phyloP scores from a whole-genome alignment of 2,329 filamentous ascomycete species.

The Nemania sp. region DNA sequence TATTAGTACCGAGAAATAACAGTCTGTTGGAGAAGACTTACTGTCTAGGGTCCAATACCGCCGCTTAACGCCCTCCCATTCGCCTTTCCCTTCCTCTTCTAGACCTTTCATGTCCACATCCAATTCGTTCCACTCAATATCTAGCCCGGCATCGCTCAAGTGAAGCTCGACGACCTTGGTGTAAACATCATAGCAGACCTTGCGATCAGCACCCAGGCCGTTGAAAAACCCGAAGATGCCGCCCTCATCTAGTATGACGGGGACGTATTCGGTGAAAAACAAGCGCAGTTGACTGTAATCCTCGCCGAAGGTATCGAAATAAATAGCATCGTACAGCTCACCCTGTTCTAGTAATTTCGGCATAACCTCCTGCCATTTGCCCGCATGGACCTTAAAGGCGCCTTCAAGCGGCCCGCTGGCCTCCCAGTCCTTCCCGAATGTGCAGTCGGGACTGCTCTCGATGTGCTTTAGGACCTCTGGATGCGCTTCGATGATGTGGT shows the following conservation, averaged over 20 bases:
- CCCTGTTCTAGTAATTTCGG: constrained; percentile 75
- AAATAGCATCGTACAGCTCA: constrained; percentile 85
- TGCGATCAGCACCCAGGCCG: constrained; percentile 90
- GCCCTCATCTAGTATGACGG: constrained; percentile 76
- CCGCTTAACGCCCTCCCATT: constrained; percentile 90
- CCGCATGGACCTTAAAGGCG: constrained; percentile 78
- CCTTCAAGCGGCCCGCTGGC: constrained; percentile 68
- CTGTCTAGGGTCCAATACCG: constrained; percentile 90
- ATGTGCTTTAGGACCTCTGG: constrained; percentile 79
- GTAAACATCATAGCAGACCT: constrained; percentile 97
- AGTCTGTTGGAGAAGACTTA: constrained; percentile 54
- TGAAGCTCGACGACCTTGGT: constrained; percentile 93
- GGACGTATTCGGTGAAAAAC: constrained; percentile 91
- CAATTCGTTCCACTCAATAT: constrained; percentile 86
- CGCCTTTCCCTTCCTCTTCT: constrained; percentile 73
- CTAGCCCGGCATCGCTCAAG: constrained; percentile 86
- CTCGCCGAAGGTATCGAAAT: constrained; percentile 98
- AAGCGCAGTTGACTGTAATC: constrained; percentile 85
- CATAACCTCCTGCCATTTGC: constrained; percentile 85
- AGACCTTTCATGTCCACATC: constrained; percentile 76
- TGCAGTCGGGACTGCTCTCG: constrained; percentile 54
- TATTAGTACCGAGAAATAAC: constrained; percentile 42
- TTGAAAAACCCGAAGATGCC: constrained; percentile 91
- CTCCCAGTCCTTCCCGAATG: constrained; percentile 69
- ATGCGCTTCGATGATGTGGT: constrained; percentile 91